Evolutionary conservation across 1,284 basidiomycete genomes (phyloP).

Genomic region (Melanopsichium pennsylvanicum): DNA sequence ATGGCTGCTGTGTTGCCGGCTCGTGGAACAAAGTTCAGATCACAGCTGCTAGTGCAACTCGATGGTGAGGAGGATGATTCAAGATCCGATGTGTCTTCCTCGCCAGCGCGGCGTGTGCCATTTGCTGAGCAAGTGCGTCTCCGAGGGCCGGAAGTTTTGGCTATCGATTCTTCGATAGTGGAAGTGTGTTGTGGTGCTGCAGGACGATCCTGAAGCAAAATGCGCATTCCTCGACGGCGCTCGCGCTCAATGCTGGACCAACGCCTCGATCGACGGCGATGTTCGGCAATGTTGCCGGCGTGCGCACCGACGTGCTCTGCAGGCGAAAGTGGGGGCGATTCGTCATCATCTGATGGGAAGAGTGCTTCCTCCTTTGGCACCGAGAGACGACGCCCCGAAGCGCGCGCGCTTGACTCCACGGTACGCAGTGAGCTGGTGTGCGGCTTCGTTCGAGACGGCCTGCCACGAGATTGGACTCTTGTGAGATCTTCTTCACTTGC

Average conservation of each 20-base stretch:
- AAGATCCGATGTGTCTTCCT: conserved; percentile 25
- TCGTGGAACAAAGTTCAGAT: conserved; percentile 11
- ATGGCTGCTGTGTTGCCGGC: conserved; percentile 13
- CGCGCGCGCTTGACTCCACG: neutral
- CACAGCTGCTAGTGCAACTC: conserved; percentile 37
- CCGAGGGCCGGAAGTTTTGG: neutral
- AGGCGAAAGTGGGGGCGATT: conserved; percentile 22
- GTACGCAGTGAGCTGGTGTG: neutral
- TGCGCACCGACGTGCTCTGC: conserved; percentile 3
- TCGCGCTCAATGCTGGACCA: conserved; percentile 50
- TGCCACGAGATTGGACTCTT: neutral
- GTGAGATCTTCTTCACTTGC: conserved; percentile 19
- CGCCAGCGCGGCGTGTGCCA: neutral
- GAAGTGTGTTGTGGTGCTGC: neutral
- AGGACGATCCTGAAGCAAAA: conserved; percentile 26
- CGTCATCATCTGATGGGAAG: conserved; percentile 46
- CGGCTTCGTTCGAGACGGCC: neutral
- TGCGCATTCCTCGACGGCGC: conserved; percentile 41
- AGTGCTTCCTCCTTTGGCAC: conserved; percentile 29
- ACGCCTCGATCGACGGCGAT: conserved; percentile 15
- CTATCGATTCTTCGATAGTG: neutral
- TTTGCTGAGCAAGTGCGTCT: conserved; percentile 3
- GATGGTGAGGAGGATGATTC: conserved; percentile 21
- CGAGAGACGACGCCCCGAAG: conserved; percentile 15
- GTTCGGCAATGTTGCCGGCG: neutral